phyloP scores from a whole-genome alignment of 208 protist species.

The Crithidia brevicula region DNA sequence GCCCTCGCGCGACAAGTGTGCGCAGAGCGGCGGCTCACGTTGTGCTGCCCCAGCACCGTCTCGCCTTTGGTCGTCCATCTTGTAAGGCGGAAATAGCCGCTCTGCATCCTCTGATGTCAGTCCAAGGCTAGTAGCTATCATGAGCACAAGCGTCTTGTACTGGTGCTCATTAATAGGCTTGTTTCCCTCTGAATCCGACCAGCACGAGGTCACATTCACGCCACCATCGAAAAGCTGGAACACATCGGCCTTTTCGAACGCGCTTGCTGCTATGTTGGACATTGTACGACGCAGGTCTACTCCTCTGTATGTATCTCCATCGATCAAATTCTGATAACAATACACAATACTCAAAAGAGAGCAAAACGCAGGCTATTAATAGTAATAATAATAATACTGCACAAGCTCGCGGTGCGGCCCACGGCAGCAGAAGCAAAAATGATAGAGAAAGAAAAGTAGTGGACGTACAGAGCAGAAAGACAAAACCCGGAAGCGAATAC shows the following conservation, averaged over 20 bases:
- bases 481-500: too few relatives aligned
- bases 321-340: too few relatives aligned
- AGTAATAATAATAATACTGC: too few relatives aligned
- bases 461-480: too few relatives aligned
- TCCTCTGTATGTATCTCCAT: too few relatives aligned
- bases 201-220: background rate
- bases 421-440: too few relatives aligned
- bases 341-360: too few relatives aligned
- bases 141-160: constrained; percentile 31
- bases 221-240: constrained; percentile 37
- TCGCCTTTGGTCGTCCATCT: background rate
- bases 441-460: too few relatives aligned
- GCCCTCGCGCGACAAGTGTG: constrained; percentile 55
- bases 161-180: constrained; percentile 21
- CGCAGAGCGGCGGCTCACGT: constrained; percentile 39
- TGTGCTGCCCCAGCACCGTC: background rate
- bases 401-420: too few relatives aligned
- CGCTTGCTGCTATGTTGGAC: background rate
- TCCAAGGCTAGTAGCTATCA: constrained; percentile 26
- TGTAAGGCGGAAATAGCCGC: constrained; percentile 19
- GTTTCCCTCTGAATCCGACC: background rate
- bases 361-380: too few relatives aligned
- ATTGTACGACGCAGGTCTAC: too few relatives aligned
- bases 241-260: constrained; percentile 37
- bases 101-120: constrained; percentile 13